Evolutionary conservation across 2,329 filamentous ascomycete species (phyloP).

Genomic region (Geosmithia flava): DNA sequence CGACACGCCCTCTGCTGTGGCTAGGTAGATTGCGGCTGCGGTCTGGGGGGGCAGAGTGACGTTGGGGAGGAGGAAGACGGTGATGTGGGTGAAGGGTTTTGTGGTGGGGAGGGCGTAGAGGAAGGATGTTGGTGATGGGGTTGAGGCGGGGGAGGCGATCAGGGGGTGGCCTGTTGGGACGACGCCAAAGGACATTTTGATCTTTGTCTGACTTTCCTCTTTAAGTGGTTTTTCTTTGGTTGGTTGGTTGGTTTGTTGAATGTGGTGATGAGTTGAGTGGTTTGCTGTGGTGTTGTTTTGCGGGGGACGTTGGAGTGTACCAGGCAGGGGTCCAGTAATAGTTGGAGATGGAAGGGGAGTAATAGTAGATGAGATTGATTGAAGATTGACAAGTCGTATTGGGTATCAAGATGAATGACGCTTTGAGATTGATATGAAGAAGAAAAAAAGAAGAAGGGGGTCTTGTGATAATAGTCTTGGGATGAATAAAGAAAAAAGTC

Average conservation of each 20-base stretch:
- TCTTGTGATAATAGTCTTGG: too few species aligned
- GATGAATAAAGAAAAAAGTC: too few species aligned
- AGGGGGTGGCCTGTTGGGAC: constrained; percentile 48
- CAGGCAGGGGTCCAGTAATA: too few species aligned
- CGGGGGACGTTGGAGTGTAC: too few species aligned
- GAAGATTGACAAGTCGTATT: too few species aligned
- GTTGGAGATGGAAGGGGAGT: too few species aligned
- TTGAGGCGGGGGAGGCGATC: constrained; percentile 39
- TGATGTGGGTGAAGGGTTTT: constrained; percentile 63
- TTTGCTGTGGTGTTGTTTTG: not conserved
- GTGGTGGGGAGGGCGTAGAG: constrained; percentile 36
- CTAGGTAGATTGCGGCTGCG: constrained; percentile 83
- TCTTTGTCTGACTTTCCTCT: not conserved
- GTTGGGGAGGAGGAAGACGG: constrained; percentile 79
- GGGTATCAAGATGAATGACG: too few species aligned
- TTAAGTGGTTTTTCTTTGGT: too few species aligned
- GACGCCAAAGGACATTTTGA: constrained; percentile 40
- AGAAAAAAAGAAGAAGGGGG: too few species aligned
- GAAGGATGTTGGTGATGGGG: constrained; percentile 40
- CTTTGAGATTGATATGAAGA: too few species aligned
- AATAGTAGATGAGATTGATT: too few species aligned
- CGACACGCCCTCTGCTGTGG: constrained; percentile 32
- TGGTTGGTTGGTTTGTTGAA: too few species aligned
- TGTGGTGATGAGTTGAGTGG: not conserved
- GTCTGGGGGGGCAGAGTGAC: constrained; percentile 59